A percentile compares a stretch with the other conserved stretches of the same genome.
phyloP scores from a whole-genome alignment of 768 basidiomycete species.

The Pleurotus sapidus region DNA sequence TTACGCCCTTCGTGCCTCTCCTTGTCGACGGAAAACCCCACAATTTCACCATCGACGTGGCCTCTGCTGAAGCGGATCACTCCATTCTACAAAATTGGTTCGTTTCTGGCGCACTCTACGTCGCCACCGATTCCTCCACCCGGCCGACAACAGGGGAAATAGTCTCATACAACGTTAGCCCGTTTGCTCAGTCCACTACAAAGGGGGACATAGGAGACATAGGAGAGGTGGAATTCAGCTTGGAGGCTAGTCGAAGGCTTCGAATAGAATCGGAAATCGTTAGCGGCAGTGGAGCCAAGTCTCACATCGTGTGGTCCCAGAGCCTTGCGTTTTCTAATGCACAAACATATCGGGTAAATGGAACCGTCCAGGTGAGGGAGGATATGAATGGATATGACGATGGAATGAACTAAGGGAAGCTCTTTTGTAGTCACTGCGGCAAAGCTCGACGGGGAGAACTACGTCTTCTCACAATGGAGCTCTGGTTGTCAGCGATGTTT shows the following conservation, averaged over 20 bases:
- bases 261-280: conserved; percentile 60
- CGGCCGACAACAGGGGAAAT: conserved; percentile 67
- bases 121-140: conserved; percentile 60
- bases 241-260: conserved; percentile 54
- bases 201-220: conserved; percentile 38
- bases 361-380: conserved; percentile 32
- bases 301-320: conserved; percentile 60
- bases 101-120: conserved; percentile 68
- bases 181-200: conserved; percentile 51
- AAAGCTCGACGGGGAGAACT: conserved; percentile 34
- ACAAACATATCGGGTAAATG: conserved; percentile 56
- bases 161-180: conserved; percentile 50
- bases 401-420: neutral
- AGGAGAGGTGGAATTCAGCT: conserved; percentile 56
- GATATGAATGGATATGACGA: neutral
- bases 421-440: conserved; percentile 32
- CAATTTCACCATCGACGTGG: conserved; percentile 69
- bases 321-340: conserved; percentile 55
- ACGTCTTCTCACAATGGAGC: conserved; percentile 40
- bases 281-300: conserved; percentile 56
- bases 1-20: conserved; percentile 74
- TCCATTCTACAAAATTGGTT: conserved; percentile 74
- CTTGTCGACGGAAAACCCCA: conserved; percentile 67
- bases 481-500: conserved; percentile 33
- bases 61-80: conserved; percentile 64